Conservation (phyloP, 306 rosid genomes). For the Castanopsis chinensis region DNA sequence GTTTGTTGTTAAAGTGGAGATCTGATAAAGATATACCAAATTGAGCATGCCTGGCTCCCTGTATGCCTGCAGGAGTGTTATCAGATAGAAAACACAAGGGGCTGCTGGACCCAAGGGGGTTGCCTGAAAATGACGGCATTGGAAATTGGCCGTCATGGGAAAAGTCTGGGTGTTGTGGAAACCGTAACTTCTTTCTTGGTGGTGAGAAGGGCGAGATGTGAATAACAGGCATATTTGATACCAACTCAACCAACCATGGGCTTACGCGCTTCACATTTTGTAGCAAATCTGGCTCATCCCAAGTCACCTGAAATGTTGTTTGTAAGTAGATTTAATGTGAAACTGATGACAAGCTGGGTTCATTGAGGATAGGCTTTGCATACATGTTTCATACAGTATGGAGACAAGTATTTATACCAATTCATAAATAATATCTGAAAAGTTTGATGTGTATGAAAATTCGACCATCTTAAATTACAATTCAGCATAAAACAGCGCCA, state of each 20-base stretch:
- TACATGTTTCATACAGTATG: background rate
- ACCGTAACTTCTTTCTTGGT: constrained; percentile 83
- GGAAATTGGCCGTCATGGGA: constrained; percentile 61
- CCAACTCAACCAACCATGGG: constrained; percentile 93
- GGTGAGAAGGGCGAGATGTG: constrained; percentile 68
- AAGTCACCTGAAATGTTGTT: constrained; percentile 63
- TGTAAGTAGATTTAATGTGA: background rate
- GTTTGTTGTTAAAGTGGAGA: constrained; percentile 68
- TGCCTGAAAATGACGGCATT: constrained; percentile 63
- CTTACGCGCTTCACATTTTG: constrained; percentile 95
- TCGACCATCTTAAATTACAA: background rate
- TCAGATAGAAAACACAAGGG: constrained; percentile 80
- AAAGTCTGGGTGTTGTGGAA: constrained; percentile 60
- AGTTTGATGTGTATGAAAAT: background rate
- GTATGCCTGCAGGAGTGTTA: constrained; percentile 97
- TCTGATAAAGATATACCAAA: constrained; percentile 81
- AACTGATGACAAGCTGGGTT: background rate
- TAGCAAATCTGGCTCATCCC: constrained; percentile 99
- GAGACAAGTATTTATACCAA: background rate
- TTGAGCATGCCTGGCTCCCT: constrained; percentile 99
- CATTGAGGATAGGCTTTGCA: constrained; percentile 13
- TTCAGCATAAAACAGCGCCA: background rate
- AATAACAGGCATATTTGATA: constrained; percentile 65
- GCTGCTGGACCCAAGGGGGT: constrained; percentile 76
- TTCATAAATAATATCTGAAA: background rate